Evolutionary conservation across 2,329 filamentous ascomycete species (phyloP).

Genomic region (Phialocephala sp.): DNA sequence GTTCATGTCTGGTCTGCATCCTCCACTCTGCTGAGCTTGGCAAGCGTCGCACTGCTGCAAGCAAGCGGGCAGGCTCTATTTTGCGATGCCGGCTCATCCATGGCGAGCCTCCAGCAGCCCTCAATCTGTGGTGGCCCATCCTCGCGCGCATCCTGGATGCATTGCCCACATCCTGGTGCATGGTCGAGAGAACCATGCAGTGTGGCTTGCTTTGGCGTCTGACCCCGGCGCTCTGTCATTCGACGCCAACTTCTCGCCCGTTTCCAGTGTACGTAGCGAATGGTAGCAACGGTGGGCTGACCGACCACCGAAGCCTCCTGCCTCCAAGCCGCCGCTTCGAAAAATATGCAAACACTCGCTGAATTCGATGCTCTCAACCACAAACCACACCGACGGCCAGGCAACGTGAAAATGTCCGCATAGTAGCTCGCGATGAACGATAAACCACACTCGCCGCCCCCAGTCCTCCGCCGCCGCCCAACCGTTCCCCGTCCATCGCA

Average conservation of each 20-base stretch:
- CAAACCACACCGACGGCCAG: background rate
- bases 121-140: background rate
- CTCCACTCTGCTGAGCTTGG: background rate
- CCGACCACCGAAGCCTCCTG: background rate
- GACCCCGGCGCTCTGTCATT: slow-evolving; percentile 4
- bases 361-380: slow-evolving; percentile 5
- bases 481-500: background rate
- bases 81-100: slow-evolving; percentile 13
- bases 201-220: slow-evolving; percentile 21
- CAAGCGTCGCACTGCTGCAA: background rate
- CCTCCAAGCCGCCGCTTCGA: background rate
- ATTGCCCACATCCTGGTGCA: slow-evolving; percentile 10
- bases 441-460: background rate
- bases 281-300: background rate
- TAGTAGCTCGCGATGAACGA: background rate
- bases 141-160: background rate
- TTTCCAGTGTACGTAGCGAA: slow-evolving; percentile 6
- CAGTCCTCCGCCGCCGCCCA: background rate
- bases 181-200: slow-evolving; percentile 6
- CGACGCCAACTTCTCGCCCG: slow-evolving; percentile 9
- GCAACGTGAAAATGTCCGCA: background rate
- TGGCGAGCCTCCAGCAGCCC: background rate
- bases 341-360: slow-evolving; percentile 11
- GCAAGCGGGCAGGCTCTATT: slow-evolving; percentile 3
- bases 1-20: background rate